Conservation (phyloP, 176 grass and related monocot species). For the Chloris gayana region DNA sequence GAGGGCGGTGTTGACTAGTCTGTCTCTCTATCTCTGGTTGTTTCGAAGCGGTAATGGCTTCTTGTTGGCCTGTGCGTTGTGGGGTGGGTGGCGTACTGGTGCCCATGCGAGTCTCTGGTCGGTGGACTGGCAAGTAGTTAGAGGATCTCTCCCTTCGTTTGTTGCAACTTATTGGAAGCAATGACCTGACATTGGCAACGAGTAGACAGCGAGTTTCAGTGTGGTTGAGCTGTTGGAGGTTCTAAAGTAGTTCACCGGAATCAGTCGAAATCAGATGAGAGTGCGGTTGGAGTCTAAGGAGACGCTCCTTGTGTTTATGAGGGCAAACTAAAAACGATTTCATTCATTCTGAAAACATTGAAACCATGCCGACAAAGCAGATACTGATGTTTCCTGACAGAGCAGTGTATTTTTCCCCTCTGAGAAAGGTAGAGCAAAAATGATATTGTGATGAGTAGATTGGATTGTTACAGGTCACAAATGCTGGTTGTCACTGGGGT, state of each 20-base stretch:
- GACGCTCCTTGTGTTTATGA: background rate
- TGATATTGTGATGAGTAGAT: background rate
- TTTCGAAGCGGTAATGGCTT: conserved; percentile 29
- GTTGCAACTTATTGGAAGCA: background rate
- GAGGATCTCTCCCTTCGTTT: conserved; percentile 14
- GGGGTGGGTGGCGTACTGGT: background rate
- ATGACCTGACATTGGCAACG: background rate
- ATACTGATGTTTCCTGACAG: background rate
- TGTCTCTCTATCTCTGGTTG: conserved; percentile 9
- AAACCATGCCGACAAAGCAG: background rate
- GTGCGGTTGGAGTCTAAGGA: background rate
- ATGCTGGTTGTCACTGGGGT: background rate
- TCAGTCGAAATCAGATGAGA: background rate
- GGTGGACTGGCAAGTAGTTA: conserved; percentile 1
- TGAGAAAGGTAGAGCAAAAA: background rate
- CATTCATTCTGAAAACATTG: background rate
- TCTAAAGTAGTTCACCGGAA: background rate
- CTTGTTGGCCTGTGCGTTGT: background rate
- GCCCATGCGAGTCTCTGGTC: background rate
- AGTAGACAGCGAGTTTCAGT: background rate
- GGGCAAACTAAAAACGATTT: background rate
- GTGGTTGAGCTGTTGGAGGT: background rate
- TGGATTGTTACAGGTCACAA: background rate
- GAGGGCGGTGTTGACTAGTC: background rate
- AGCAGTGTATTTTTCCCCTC: background rate